Evolutionary conservation across 2,329 filamentous ascomycete genomes (phyloP).

Genomic region (Colletotrichum orbiculare): DNA sequence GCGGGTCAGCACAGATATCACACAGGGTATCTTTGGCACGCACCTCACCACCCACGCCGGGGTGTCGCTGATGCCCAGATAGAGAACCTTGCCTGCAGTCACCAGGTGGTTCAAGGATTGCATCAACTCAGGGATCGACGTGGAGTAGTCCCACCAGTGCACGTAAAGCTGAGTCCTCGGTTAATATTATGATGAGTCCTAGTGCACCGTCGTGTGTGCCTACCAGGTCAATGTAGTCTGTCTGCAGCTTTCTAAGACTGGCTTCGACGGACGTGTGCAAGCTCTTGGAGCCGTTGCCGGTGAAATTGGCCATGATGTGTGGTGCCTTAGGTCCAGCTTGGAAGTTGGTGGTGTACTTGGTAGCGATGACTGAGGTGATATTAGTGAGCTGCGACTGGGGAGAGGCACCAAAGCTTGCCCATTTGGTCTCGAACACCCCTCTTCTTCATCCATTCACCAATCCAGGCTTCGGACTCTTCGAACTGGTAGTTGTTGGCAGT

Average conservation of each 20-base stretch:
- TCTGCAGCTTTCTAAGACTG: slow-evolving; percentile 71
- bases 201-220: slow-evolving; percentile 35
- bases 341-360: slow-evolving; percentile 74
- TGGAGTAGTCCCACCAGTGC: slow-evolving; percentile 77
- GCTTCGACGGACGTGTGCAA: slow-evolving; percentile 65
- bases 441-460: slow-evolving; percentile 77
- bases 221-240: slow-evolving; percentile 75
- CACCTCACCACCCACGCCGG: slow-evolving; percentile 75
- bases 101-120: slow-evolving; percentile 73
- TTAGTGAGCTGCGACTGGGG: neutral
- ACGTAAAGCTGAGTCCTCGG: slow-evolving; percentile 60
- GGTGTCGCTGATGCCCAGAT: slow-evolving; percentile 75
- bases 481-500: slow-evolving; percentile 76
- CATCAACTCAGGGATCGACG: slow-evolving; percentile 75
- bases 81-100: slow-evolving; percentile 68
- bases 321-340: slow-evolving; percentile 52
- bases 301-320: slow-evolving; percentile 62
- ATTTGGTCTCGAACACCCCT: slow-evolving; percentile 74
- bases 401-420: slow-evolving; percentile 49
- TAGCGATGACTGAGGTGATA: slow-evolving; percentile 67
- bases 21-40: neutral
- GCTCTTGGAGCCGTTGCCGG: slow-evolving; percentile 72
- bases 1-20: slow-evolving; percentile 5
- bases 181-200: slow-evolving; percentile 10
- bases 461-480: slow-evolving; percentile 71